A percentile compares a stretch with the other conserved stretches of the same genome.
Conservation (phyloP, 805 yeast species). For the Debaryomyces prosopidis region DNA sequence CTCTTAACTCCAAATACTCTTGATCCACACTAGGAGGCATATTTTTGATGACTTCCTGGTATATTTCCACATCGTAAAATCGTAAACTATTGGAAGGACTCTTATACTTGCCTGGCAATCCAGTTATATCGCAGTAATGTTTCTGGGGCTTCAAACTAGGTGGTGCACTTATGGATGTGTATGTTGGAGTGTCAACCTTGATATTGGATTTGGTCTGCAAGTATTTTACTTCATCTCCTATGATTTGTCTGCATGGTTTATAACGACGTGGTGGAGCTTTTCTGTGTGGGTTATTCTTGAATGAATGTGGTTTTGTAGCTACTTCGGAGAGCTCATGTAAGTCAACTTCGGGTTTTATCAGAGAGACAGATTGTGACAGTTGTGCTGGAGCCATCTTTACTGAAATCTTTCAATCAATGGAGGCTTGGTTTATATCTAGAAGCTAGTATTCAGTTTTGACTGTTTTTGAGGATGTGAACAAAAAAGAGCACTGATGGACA, state of each 20-base stretch:
- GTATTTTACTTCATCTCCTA: conserved; percentile 77
- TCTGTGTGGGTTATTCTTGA: conserved; percentile 56
- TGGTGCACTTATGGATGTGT: conserved; percentile 74
- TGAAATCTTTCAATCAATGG: too few species aligned
- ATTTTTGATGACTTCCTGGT: conserved; percentile 64
- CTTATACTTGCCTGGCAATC: conserved; percentile 74
- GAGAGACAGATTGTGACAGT: conserved; percentile 7
- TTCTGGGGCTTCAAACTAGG: conserved; percentile 81
- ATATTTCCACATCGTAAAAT: conserved; percentile 82
- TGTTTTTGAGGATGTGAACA: too few species aligned
- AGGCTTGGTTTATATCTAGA: too few species aligned
- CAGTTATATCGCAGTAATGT: conserved; percentile 92
- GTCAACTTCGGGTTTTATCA: conserved; percentile 13
- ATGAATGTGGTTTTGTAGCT: conserved; percentile 46
- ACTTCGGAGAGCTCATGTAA: conserved; percentile 35
- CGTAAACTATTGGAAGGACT: conserved; percentile 74
- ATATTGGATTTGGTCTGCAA: conserved; percentile 40
- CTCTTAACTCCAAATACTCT: conserved; percentile 82
- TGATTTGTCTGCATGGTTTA: conserved; percentile 71
- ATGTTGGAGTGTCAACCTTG: conserved; percentile 59
- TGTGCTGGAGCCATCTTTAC: not conserved
- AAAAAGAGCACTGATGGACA: too few species aligned
- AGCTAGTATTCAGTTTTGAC: too few species aligned
- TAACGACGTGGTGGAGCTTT: conserved; percentile 59
- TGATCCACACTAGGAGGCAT: conserved; percentile 93